phyloP scores from a whole-genome alignment of 371 early-diverging fungal species.

The Rhizopus stolonifer region DNA sequence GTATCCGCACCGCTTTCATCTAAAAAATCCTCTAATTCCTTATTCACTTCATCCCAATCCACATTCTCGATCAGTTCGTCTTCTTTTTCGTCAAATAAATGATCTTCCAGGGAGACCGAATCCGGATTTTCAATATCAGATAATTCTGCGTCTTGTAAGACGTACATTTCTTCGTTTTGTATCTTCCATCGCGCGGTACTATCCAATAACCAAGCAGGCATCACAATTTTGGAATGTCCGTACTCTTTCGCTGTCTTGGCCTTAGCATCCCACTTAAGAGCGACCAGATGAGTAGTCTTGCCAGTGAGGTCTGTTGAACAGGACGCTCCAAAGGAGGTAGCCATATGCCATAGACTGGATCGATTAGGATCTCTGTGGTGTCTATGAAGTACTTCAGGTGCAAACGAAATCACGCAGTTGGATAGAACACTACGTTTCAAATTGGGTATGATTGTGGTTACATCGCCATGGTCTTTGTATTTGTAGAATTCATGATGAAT shows the following conservation, averaged over 20 bases:
- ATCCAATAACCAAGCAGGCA: conserved; percentile 63
- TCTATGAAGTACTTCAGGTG: conserved; percentile 9
- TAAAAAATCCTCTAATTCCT: conserved; percentile 60
- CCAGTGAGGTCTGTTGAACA: conserved; percentile 55
- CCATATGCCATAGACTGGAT: conserved; percentile 73
- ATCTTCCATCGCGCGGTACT: conserved; percentile 58
- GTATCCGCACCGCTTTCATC: conserved; percentile 58
- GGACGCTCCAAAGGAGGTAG: conserved; percentile 67
- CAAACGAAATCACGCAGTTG: conserved; percentile 52
- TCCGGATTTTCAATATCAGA: conserved; percentile 36
- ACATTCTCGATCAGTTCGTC: conserved; percentile 47
- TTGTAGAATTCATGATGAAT: conserved; percentile 56
- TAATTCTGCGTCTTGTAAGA: conserved; percentile 30
- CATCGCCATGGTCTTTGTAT: conserved; percentile 37
- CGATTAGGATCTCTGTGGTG: conserved; percentile 33
- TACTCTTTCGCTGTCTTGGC: conserved; percentile 53
- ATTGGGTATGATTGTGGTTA: conserved; percentile 51
- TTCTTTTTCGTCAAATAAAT: conserved; percentile 40
- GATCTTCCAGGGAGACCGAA: conserved; percentile 29
- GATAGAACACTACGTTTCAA: conserved; percentile 51
- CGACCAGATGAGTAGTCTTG: conserved; percentile 75
- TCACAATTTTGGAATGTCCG: conserved; percentile 44
- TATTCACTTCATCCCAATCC: conserved; percentile 57
- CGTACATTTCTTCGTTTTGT: conserved; percentile 56
- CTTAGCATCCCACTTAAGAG: conserved; percentile 53